Percentiles rank a stretch among this genome's conserved stretches.
phyloP scores from a whole-genome alignment of 2,329 filamentous ascomycete species.

The Metarhizium robertsii region DNA sequence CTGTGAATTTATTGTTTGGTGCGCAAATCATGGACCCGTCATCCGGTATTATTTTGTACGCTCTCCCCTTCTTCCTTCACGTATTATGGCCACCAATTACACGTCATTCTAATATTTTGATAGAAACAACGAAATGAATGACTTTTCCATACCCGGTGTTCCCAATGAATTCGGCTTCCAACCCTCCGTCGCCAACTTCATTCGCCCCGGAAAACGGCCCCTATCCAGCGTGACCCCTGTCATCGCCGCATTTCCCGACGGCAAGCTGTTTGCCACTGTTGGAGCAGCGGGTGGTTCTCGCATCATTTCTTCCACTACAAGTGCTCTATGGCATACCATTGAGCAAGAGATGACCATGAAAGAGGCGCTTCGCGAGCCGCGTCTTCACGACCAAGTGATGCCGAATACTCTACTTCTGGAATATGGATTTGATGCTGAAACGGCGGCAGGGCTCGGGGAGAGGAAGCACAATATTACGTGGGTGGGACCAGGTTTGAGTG shows the following conservation, averaged over 20 bases:
- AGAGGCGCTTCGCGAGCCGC: constrained; percentile 54
- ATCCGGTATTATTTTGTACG: constrained; percentile 67
- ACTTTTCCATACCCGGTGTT: constrained; percentile 75
- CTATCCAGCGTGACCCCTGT: constrained; percentile 75
- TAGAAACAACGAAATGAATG: constrained; percentile 58
- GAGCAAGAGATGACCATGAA: constrained; percentile 50
- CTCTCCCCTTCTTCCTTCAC: neutral
- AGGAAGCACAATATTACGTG: constrained; percentile 65
- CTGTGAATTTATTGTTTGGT: constrained; percentile 81
- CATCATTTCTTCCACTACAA: constrained; percentile 73
- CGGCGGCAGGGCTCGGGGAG: constrained; percentile 51
- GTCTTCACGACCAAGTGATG: constrained; percentile 75
- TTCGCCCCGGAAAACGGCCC: constrained; percentile 71
- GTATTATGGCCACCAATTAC: neutral
- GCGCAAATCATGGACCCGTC: constrained; percentile 68
- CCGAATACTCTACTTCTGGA: constrained; percentile 64
- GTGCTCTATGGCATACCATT: constrained; percentile 63
- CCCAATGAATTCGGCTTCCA: constrained; percentile 79
- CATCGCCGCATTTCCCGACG: constrained; percentile 57
- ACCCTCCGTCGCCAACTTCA: constrained; percentile 71
- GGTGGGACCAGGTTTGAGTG: constrained; percentile 53
- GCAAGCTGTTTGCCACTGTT: constrained; percentile 56
- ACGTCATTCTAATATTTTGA: constrained; percentile 6
- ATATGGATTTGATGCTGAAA: constrained; percentile 54
- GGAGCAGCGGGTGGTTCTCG: constrained; percentile 74